Conservation (phyloP, 148 eudicot species). For the Tetragonia tetragonoides region DNA sequence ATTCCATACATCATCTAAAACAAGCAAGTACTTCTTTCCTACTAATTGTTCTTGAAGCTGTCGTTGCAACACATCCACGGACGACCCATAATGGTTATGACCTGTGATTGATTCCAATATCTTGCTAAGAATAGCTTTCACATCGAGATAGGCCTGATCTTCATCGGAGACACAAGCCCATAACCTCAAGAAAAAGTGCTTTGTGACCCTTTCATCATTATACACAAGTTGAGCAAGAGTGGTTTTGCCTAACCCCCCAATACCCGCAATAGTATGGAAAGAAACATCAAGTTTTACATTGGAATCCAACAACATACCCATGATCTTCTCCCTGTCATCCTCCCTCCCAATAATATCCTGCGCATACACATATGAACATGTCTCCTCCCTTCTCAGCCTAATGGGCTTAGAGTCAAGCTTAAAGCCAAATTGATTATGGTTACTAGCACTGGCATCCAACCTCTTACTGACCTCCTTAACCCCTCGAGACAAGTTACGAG, state of each 20-base stretch:
- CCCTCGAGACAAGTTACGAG: background rate
- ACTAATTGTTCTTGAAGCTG: constrained; percentile 7
- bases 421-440: background rate
- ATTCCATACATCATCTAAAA: background rate
- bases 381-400: background rate
- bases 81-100: background rate
- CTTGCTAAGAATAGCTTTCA: background rate
- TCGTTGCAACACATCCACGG: constrained; percentile 13
- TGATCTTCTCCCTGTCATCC: constrained; percentile 1
- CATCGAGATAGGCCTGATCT: no score
- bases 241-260: constrained; percentile 30
- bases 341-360: no score
- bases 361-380: background rate
- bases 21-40: background rate
- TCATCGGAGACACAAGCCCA: constrained; percentile 25
- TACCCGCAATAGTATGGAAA: constrained; percentile 18
- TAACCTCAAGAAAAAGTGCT: constrained; percentile 21
- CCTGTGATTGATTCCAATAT: background rate
- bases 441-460: background rate
- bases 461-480: background rate
- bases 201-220: no score
- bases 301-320: constrained; percentile 4
- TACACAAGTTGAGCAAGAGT: constrained; percentile 16
- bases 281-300: background rate
- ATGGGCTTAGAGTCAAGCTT: background rate